These are phyloP conservation scores for Phytophthora palmivora DNA, from an alignment of 352 stramenopile genomes.

Conservation along the genomic window DNA sequence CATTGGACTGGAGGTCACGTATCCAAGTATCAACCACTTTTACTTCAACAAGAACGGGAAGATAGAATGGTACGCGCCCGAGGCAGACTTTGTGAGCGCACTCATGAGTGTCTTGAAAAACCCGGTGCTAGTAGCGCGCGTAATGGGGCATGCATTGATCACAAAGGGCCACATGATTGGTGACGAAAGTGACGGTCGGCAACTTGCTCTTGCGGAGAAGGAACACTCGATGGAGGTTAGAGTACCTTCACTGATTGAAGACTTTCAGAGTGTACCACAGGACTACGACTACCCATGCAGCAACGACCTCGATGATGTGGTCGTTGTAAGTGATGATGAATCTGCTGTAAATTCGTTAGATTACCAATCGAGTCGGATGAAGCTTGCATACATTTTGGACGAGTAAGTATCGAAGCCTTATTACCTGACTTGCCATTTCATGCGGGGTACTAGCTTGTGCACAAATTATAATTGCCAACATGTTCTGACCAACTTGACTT, in stretches of 20 bases:
- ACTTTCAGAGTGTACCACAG: too few relatives aligned
- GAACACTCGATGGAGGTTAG: neutral
- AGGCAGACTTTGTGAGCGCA: constrained; percentile 44
- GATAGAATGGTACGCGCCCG: constrained; percentile 46
- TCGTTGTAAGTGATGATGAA: constrained; percentile 18
- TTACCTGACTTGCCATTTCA: too few relatives aligned
- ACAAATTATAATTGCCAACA: too few relatives aligned
- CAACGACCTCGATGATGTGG: constrained; percentile 1
- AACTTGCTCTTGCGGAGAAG: constrained; percentile 1
- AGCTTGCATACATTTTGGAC: constrained; percentile 15
- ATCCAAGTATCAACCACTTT: constrained; percentile 47
- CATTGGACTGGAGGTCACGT: constrained; percentile 45
- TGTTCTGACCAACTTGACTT: too few relatives aligned
- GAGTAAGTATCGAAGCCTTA: neutral
- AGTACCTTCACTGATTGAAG: neutral
- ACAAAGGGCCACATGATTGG: constrained; percentile 48
- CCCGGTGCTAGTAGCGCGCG: constrained; percentile 26
- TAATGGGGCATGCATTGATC: constrained; percentile 45
- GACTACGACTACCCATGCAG: neutral
- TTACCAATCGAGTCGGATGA: constrained; percentile 1
- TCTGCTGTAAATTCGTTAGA: neutral
- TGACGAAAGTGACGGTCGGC: constrained; percentile 25
- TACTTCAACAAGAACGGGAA: constrained; percentile 47
- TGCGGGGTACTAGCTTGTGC: too few relatives aligned
- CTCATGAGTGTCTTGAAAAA: constrained; percentile 34